Conservation (phyloP, 768 basidiomycete species). For the Pleurotus tuber-regium region DNA sequence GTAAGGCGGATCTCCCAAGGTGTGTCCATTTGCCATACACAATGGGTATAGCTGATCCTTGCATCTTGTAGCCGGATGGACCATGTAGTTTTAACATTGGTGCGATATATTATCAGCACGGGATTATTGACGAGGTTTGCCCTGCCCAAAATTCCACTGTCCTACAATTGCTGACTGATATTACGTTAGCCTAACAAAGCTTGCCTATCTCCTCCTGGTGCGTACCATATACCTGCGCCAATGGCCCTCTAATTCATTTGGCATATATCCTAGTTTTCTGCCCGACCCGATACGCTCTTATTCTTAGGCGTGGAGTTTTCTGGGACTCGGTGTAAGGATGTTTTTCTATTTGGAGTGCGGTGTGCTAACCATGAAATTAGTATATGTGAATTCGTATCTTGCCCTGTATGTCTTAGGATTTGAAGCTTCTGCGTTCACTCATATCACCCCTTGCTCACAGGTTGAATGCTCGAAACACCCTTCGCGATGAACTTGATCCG, state of each 20-base stretch:
- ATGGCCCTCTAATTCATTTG: neutral
- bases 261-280: neutral
- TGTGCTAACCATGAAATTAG: neutral
- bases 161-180: neutral
- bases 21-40: neutral
- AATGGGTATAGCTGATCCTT: neutral
- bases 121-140: conserved; percentile 9
- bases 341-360: neutral
- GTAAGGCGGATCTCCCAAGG: neutral
- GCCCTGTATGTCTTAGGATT: conserved; percentile 6
- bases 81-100: neutral
- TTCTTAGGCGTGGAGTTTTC: conserved; percentile 11
- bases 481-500: conserved; percentile 5
- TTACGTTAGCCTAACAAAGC: conserved; percentile 3
- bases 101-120: conserved; percentile 11
- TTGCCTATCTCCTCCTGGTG: conserved; percentile 11
- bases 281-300: conserved; percentile 9
- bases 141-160: neutral
- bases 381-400: conserved; percentile 9
- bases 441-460: neutral
- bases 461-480: conserved; percentile 8
- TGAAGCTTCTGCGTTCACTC: neutral
- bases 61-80: conserved; percentile 3
- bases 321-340: conserved; percentile 4
- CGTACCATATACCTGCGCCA: neutral